phyloP scores from a whole-genome alignment of 768 basidiomycete genomes.

The Tulasnella sp. region DNA sequence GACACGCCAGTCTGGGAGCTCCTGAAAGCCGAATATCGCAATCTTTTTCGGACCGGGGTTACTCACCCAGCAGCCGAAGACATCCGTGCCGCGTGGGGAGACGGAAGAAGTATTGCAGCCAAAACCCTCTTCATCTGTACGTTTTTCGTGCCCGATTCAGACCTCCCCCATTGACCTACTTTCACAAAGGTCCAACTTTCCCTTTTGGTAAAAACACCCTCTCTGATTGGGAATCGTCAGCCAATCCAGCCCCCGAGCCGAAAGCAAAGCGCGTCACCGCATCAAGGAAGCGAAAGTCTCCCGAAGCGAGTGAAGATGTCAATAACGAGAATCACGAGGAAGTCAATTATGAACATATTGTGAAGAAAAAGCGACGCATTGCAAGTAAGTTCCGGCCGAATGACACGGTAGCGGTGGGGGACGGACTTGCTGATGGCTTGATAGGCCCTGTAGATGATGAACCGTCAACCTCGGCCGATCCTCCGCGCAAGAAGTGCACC shows the following conservation, averaged over 20 bases:
- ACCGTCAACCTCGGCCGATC: not conserved
- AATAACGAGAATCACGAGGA: not conserved
- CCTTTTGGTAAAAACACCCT: not conserved
- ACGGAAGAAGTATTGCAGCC: not conserved
- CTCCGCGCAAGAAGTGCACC: not conserved
- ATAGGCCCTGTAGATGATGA: not conserved
- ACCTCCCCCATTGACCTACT: not conserved
- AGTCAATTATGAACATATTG: not conserved
- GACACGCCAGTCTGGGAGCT: not conserved
- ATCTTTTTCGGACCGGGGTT: not conserved
- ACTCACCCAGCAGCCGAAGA: not conserved
- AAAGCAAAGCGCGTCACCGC: not conserved
- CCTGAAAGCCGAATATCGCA: not conserved
- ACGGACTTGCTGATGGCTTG: not conserved
- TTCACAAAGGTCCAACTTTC: not conserved
- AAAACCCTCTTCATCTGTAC: not conserved
- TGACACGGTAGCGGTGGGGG: not conserved
- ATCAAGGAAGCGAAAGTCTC: not conserved
- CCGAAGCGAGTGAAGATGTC: not conserved
- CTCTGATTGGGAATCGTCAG: not conserved
- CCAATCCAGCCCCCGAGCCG: not conserved
- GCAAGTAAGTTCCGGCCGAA: not conserved
- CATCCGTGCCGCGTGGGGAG: not conserved
- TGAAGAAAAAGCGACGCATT: not conserved
- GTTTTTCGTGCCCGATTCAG: not conserved